phyloP scores from a whole-genome alignment of 2,329 filamentous ascomycete genomes.

The Aspergillus eucalypticola region DNA sequence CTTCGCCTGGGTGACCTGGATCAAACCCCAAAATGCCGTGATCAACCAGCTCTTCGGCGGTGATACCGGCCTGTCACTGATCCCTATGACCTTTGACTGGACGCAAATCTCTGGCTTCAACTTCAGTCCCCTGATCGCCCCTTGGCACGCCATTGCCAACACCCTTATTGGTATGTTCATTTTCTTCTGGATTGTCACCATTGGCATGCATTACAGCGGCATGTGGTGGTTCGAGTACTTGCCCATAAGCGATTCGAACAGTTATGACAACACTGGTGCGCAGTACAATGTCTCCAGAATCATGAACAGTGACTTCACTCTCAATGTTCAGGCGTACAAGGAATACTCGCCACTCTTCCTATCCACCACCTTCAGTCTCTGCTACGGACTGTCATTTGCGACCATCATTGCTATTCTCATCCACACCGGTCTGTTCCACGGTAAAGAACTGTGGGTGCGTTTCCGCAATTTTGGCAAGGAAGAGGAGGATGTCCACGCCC shows the following conservation, averaged over 20 bases:
- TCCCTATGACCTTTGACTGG: conserved; percentile 77
- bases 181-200: conserved; percentile 64
- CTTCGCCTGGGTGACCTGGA: conserved; percentile 72
- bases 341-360: conserved; percentile 63
- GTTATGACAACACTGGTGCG: conserved; percentile 69
- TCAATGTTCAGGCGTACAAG: conserved; percentile 65
- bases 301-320: conserved; percentile 60
- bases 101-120: conserved; percentile 69
- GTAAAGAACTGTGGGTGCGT: conserved; percentile 65
- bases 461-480: conserved; percentile 59
- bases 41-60: conserved; percentile 75
- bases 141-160: conserved; percentile 74
- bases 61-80: conserved; percentile 64
- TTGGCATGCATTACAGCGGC: conserved; percentile 65
- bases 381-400: conserved; percentile 72
- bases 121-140: conserved; percentile 67
- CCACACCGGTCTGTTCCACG: conserved; percentile 67
- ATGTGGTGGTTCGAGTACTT: conserved; percentile 66
- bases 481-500: conserved; percentile 56
- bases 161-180: conserved; percentile 66
- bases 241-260: conserved; percentile 68
- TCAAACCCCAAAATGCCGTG: conserved; percentile 66
- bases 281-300: conserved; percentile 66
- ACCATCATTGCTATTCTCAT: conserved; percentile 69
- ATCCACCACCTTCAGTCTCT: conserved; percentile 69